Evolutionary conservation across 306 rosid genomes (phyloP), one percentile per base, ranked within the genome.

Genomic region (Cicer judaicum): DNA sequence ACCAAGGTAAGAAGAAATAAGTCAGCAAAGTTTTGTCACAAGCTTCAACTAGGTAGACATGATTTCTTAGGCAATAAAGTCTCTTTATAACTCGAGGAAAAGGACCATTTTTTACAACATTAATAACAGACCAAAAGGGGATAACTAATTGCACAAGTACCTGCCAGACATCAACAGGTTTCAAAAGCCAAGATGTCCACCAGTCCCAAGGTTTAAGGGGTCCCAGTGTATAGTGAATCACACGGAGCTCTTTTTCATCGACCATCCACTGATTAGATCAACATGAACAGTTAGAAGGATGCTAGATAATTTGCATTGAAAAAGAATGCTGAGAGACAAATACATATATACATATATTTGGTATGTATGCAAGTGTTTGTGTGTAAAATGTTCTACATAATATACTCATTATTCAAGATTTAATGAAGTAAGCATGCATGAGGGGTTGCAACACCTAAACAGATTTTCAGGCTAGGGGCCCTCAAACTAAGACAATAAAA

Each of bases 151-250:
- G 56, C 41, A 65, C 48, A 78, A 60, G 70, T 87, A 95, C 99
- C 99, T 92, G 98, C 99, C 99, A 95, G 77, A 92, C 94, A 90
- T 92, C 99, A 55, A 95, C 99, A 19, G 98, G 99, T 80, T 95
- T 95, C 88, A 95, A 79, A 76, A 95, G 96, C 99, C 99, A 95
- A 68, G 99, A 90, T 38, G 99, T 95, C 99, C 99, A 95, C 99
- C 99, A 95, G 82, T 95, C 99, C 99, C 99, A 95, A 79, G 99
- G 99, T 85, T 95, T 95, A 74, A 95, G 96, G 64, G 99, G 99
- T 39, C 99, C 99, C 5, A 95, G 92, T 10, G 99, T 95, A 78
- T 95, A 95, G 84, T 95, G 99, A 77, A 95, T 90, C 75, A 95
- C 97, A 24, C 86, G 91, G 34, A 92, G 98, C 71, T 95, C 98